Conservation (phyloP, 2,329 filamentous ascomycete genomes). For the Beauveria varroae region DNA sequence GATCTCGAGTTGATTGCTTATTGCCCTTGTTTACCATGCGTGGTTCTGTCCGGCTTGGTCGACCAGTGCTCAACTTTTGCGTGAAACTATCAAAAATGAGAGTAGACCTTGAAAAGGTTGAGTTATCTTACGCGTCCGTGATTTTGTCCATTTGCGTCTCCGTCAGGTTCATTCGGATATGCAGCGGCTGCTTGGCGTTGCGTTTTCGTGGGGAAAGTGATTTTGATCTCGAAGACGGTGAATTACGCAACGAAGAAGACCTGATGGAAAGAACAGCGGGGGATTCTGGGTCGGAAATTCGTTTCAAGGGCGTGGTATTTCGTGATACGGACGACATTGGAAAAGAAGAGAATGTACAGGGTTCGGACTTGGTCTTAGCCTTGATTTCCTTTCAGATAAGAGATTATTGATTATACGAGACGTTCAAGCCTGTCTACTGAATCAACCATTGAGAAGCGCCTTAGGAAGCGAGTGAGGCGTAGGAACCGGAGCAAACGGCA, state of each 20-base stretch:
- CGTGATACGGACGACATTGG: not conserved
- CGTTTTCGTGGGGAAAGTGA: constrained; percentile 30
- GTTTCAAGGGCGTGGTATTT: not conserved
- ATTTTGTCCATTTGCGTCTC: constrained; percentile 42
- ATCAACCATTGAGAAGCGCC: no score
- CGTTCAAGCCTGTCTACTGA: no score
- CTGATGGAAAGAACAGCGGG: not conserved
- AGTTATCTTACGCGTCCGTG: constrained; percentile 33
- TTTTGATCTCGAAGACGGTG: constrained; percentile 19
- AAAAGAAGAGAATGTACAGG: not conserved
- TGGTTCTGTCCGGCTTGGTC: constrained; percentile 7
- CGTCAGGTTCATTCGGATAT: constrained; percentile 41
- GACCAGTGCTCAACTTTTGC: constrained; percentile 22
- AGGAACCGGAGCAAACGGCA: not conserved
- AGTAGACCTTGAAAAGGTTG: not conserved
- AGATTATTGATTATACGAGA: no score
- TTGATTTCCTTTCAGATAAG: not conserved
- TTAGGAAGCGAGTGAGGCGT: not conserved
- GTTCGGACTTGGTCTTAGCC: not conserved
- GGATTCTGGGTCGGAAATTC: not conserved
- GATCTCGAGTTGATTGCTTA: not conserved
- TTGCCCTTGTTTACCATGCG: constrained; percentile 14
- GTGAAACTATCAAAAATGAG: constrained; percentile 12
- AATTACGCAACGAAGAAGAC: not conserved
- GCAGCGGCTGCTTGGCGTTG: constrained; percentile 30